Conservation (phyloP, 805 yeast genomes). For the Candida ipomoeae region DNA sequence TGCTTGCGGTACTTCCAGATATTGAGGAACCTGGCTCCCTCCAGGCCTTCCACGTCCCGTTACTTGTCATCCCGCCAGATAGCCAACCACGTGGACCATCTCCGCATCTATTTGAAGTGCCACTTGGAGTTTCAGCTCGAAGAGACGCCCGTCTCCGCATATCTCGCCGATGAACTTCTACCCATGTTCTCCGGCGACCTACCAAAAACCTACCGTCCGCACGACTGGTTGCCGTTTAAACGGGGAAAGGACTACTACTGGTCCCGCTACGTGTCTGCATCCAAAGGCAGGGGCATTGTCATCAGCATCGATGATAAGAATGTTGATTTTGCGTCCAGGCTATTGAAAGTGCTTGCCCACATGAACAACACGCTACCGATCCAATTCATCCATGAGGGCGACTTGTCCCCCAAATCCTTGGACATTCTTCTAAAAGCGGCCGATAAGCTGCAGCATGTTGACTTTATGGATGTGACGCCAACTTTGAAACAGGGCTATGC, state of each 20-base stretch:
- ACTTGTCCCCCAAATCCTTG: slow-evolving; percentile 8
- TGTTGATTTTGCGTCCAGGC: slow-evolving; percentile 11
- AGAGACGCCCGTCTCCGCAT: slow-evolving; percentile 7
- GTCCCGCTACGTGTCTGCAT: slow-evolving; percentile 5
- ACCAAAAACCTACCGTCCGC: slow-evolving; percentile 5
- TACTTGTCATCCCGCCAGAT: slow-evolving; percentile 10
- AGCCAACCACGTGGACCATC: slow-evolving; percentile 15
- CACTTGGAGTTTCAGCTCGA: slow-evolving; percentile 8
- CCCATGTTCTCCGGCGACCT: slow-evolving; percentile 15
- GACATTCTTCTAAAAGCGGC: slow-evolving; percentile 4
- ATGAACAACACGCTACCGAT: slow-evolving; percentile 13
- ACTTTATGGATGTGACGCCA: slow-evolving; percentile 16
- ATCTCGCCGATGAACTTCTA: slow-evolving; percentile 11
- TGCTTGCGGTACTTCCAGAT: slow-evolving; percentile 12
- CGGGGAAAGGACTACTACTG: slow-evolving; percentile 6
- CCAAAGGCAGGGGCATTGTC: slow-evolving; percentile 16
- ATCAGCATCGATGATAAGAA: slow-evolving; percentile 13
- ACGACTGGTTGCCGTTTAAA: slow-evolving; percentile 8
- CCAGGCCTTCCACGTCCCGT: slow-evolving; percentile 12
- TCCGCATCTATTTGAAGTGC: slow-evolving; percentile 13
- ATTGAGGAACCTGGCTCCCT: slow-evolving; percentile 5
- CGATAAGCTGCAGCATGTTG: slow-evolving; percentile 8
- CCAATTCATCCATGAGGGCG: slow-evolving; percentile 15
- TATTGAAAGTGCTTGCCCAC: slow-evolving; percentile 10
- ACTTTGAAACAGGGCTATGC: slow-evolving; percentile 18